Evolutionary conservation across 2,329 filamentous ascomycete genomes (phyloP), one percentile per base, ranked within the genome.

Genomic region (Phyllosticta ampelicida): DNA sequence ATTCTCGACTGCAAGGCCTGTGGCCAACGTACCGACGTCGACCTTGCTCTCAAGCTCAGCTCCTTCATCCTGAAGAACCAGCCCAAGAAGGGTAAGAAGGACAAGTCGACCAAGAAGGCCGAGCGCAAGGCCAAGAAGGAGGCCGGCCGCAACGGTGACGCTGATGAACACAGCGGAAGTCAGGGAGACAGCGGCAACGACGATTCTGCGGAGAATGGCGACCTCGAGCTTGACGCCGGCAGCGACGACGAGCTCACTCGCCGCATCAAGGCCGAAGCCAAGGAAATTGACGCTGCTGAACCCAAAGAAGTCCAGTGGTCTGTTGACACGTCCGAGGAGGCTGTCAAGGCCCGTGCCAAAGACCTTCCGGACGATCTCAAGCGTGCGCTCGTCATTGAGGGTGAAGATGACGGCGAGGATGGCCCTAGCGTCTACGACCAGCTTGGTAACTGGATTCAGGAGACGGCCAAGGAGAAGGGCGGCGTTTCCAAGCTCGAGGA

Each of bases 1-100:
- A 76, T 89, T 62, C 85, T 97, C 65, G 94, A 99, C 77, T 99
- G 94, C 86, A 99, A 99, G 79, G 94, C 94, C 62, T 99, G 94
- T 71, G 94, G 94, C 71, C 88, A 95, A 76, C 90, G 90, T 70
- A 87, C 87, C 65, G 86, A 94, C 63, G 92, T 96, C 58, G 92
- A 97, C 69, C 80, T 91, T 64, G 90, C 91, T 70, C 85, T 95
- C 74, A 99, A 99, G 82, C 86, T 99, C 64, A 95, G 89, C 75
- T 89, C 89, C 62, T 99, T 96, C 80, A 96, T 99, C 72, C 78
- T 97, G 72, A 97, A 97, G 83, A 95, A 94, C 72, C 86, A 90
- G 74, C 86, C 89, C 67, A 95, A 95, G 80, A 90, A 90, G 75
- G 83, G 84, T 68, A 96, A 96, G 83, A 96, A 95, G 77, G 90